Percentiles rank a stretch among this genome's conserved stretches.
These are phyloP conservation scores for Alternaria consortialis DNA, from an alignment of 2,329 filamentous ascomycete genomes.

Conservation along the genomic window DNA sequence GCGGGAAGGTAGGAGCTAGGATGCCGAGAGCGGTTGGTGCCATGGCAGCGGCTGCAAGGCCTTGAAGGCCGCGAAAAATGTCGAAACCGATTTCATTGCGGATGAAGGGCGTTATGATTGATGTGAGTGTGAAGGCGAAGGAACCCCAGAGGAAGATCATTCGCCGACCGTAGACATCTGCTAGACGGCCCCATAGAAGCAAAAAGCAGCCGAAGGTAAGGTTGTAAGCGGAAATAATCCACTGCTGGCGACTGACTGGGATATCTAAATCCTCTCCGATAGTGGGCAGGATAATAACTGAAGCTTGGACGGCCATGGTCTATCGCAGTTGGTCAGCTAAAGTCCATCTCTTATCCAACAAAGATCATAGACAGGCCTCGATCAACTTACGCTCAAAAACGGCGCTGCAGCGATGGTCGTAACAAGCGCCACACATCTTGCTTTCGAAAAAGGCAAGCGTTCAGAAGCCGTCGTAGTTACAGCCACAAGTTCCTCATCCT, in stretches of 20 bases:
- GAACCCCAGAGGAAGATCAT: slow-evolving; percentile 71
- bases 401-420: slow-evolving; percentile 40
- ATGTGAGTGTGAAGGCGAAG: slow-evolving; percentile 68
- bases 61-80: slow-evolving; percentile 71
- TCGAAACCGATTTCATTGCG: slow-evolving; percentile 74
- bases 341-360: neutral
- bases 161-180: slow-evolving; percentile 72
- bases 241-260: slow-evolving; percentile 68
- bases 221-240: slow-evolving; percentile 72
- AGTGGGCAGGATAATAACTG: slow-evolving; percentile 70
- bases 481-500: slow-evolving; percentile 14
- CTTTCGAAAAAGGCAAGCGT: slow-evolving; percentile 42
- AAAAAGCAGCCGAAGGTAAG: slow-evolving; percentile 74
- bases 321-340: slow-evolving; percentile 13
- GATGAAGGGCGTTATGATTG: slow-evolving; percentile 69
- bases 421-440: slow-evolving; percentile 41
- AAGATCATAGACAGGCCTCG: too few relatives aligned
- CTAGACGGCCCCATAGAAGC: slow-evolving; percentile 72
- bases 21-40: slow-evolving; percentile 77
- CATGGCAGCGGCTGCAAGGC: slow-evolving; percentile 73
- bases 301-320: slow-evolving; percentile 67
- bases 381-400: slow-evolving; percentile 46
- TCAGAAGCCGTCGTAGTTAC: slow-evolving; percentile 14
- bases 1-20: slow-evolving; percentile 71
- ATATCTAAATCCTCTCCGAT: slow-evolving; percentile 66